Conservation (phyloP, 768 basidiomycete genomes). For the Boletus subparvulus region DNA sequence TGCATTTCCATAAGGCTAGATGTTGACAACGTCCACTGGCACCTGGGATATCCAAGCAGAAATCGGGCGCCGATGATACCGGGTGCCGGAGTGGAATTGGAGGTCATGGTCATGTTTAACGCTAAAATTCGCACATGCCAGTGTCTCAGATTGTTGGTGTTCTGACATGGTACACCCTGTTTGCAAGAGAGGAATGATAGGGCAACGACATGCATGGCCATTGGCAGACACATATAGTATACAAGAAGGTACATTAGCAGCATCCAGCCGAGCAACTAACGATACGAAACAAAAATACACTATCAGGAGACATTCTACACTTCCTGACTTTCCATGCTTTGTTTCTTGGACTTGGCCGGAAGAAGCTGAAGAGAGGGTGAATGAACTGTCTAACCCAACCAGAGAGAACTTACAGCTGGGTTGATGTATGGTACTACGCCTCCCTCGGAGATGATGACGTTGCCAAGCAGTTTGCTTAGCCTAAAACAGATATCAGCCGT, state of each 20-base stretch:
- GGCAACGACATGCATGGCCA: not conserved
- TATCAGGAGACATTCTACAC: constrained; percentile 18
- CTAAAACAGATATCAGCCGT: constrained; percentile 32
- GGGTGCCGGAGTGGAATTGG: no score
- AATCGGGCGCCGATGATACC: no score
- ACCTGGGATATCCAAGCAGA: no score
- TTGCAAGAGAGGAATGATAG: not conserved
- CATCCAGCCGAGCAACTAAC: not conserved
- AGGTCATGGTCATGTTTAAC: not conserved
- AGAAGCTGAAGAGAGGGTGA: constrained; percentile 23
- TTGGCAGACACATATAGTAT: not conserved
- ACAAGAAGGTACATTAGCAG: constrained; percentile 13
- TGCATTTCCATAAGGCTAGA: no score
- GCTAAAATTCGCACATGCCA: not conserved
- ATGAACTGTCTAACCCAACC: not conserved
- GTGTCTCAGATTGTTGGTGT: not conserved
- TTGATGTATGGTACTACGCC: constrained; percentile 88
- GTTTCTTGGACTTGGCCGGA: constrained; percentile 32
- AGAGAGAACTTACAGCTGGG: constrained; percentile 42
- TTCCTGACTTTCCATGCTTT: constrained; percentile 34
- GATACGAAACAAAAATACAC: not conserved
- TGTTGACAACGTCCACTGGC: no score
- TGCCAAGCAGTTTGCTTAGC: constrained; percentile 67
- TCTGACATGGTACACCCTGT: no score
- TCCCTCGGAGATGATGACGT: constrained; percentile 93